phyloP scores from a whole-genome alignment of 441 rosid species.

The Viola pubescens region DNA sequence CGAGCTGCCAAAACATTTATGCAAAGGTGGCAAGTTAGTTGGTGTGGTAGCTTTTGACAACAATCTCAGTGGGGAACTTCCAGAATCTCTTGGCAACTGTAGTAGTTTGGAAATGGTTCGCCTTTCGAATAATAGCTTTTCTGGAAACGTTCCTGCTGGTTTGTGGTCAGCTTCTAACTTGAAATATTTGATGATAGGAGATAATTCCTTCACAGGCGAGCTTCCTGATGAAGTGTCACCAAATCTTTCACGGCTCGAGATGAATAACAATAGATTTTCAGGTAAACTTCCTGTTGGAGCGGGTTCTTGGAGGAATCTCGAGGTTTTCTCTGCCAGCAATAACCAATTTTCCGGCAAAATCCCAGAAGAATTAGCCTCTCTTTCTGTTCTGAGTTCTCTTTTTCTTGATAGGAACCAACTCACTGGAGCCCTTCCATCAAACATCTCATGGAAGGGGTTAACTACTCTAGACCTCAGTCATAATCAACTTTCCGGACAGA shows the following conservation, averaged over 20 bases:
- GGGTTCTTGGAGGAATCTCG: conserved; percentile 26
- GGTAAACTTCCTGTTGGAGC: conserved; percentile 36
- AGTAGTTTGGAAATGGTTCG: conserved; percentile 13
- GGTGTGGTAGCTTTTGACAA: conserved; percentile 38
- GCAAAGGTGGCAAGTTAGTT: conserved; percentile 26
- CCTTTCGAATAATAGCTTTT: conserved; percentile 29
- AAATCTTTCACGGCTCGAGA: conserved; percentile 29
- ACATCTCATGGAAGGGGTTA: conserved; percentile 39
- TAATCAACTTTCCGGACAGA: conserved; percentile 40
- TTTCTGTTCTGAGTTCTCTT: conserved; percentile 23
- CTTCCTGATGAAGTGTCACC: conserved; percentile 35
- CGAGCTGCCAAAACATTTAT: conserved; percentile 38
- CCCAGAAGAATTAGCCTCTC: conserved; percentile 38
- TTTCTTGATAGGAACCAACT: conserved; percentile 42
- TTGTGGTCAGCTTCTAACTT: conserved; percentile 38
- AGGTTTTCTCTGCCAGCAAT: conserved; percentile 36
- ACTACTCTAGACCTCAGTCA: conserved; percentile 30
- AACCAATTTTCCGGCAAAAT: conserved; percentile 40
- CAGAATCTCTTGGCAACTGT: conserved; percentile 47
- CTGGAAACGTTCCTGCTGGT: conserved; percentile 45
- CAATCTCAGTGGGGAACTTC: conserved; percentile 43
- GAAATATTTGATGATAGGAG: conserved; percentile 16
- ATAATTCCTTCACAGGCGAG: conserved; percentile 38
- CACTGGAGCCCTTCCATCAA: conserved; percentile 38
- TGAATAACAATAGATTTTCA: conserved; percentile 40